A percentile compares a stretch with the other conserved stretches of the same genome.
Evolutionary conservation across 1,284 basidiomycete species (phyloP).

Genomic region (Cryptococcus floricola): DNA sequence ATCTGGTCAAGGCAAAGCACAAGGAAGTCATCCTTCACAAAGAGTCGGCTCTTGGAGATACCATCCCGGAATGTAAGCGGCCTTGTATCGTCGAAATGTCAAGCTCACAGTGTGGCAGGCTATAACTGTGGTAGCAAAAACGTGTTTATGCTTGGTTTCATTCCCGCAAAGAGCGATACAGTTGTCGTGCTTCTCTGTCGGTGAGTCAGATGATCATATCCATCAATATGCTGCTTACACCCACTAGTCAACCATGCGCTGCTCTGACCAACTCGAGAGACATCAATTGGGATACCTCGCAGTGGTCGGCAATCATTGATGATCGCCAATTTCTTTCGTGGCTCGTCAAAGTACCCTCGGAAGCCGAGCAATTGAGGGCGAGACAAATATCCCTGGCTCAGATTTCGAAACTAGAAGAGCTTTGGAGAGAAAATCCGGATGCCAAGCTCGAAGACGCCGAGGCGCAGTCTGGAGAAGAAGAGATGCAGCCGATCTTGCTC

Average conservation of each 20-base stretch:
- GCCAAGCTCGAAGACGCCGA: conserved; percentile 96
- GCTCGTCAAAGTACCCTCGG: conserved; percentile 95
- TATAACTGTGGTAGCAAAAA: conserved; percentile 99
- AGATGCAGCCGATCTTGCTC: conserved; percentile 83
- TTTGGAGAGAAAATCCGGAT: conserved; percentile 94
- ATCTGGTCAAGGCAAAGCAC: conserved; percentile 97
- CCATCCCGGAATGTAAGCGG: conserved; percentile 77
- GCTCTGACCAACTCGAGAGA: conserved; percentile 84
- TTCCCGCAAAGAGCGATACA: conserved; percentile 97
- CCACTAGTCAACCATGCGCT: conserved; percentile 87
- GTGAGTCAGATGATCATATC: conserved; percentile 51
- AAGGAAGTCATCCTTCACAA: conserved; percentile 97
- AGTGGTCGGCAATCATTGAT: conserved; percentile 98
- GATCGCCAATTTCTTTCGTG: conserved; percentile 97
- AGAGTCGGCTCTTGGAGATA: conserved; percentile 93
- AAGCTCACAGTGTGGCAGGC: conserved; percentile 39
- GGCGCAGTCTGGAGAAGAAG: conserved; percentile 92
- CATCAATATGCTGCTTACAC: neutral
- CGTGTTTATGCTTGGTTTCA: conserved; percentile 98
- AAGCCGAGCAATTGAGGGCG: conserved; percentile 90
- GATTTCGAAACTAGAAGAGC: conserved; percentile 93
- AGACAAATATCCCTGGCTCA: conserved; percentile 94
- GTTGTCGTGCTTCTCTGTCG: conserved; percentile 98
- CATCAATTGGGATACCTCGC: conserved; percentile 94
- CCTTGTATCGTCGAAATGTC: neutral